A percentile compares a stretch with the other conserved stretches of the same genome.
Conservation (phyloP, 1,139 yeast genomes). For the Yamadazyma triangularis region DNA sequence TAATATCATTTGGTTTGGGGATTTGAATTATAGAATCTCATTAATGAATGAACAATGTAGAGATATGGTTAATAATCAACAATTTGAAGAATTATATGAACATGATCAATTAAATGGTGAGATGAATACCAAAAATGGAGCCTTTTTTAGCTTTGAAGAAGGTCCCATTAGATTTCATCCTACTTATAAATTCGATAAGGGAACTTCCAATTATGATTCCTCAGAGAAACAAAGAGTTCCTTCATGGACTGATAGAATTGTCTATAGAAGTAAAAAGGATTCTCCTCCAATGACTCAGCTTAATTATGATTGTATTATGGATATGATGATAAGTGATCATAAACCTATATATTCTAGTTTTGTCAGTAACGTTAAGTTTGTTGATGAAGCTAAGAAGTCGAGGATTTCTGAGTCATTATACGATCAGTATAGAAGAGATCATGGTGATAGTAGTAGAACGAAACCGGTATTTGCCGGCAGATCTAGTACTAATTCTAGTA, state of each 20-base stretch:
- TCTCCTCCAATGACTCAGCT: slow-evolving; percentile 52
- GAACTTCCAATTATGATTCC: slow-evolving; percentile 77
- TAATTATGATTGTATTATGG: slow-evolving; percentile 55
- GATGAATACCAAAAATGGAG: slow-evolving; percentile 64
- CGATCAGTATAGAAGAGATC: slow-evolving; percentile 26
- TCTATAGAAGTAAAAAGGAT: slow-evolving; percentile 40
- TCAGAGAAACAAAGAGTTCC: slow-evolving; percentile 92
- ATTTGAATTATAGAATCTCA: slow-evolving; percentile 81
- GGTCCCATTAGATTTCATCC: slow-evolving; percentile 77
- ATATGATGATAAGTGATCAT: slow-evolving; percentile 75
- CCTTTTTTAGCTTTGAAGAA: slow-evolving; percentile 82
- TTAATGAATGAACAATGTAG: slow-evolving; percentile 76
- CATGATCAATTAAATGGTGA: slow-evolving; percentile 80
- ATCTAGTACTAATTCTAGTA: slow-evolving; percentile 6
- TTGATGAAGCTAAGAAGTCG: slow-evolving; percentile 41
- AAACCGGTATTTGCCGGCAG: background rate
- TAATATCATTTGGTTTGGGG: slow-evolving; percentile 90
- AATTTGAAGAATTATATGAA: slow-evolving; percentile 53
- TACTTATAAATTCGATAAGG: slow-evolving; percentile 91
- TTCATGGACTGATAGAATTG: slow-evolving; percentile 93
- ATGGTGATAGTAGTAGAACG: slow-evolving; percentile 16
- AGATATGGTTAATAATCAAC: slow-evolving; percentile 41
- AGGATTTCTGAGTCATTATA: slow-evolving; percentile 29
- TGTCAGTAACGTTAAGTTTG: slow-evolving; percentile 55
- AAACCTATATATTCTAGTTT: slow-evolving; percentile 85